These are phyloP conservation scores for Oenanthe javanica DNA, from an alignment of 140 eudicot genomes.

Conservation along the genomic window DNA sequence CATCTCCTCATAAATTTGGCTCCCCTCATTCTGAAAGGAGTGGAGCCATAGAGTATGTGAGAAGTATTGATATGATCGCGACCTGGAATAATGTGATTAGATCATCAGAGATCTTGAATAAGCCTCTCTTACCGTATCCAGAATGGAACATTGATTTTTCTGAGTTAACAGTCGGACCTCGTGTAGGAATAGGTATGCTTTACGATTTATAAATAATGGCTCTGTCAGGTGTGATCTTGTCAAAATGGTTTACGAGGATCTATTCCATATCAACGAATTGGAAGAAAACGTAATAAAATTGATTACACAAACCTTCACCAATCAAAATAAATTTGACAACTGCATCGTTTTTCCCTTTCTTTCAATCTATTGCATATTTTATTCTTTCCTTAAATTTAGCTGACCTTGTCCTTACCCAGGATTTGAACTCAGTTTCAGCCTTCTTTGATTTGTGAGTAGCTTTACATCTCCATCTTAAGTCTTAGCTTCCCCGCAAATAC, in stretches of 20 bases:
- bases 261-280: background rate
- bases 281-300: background rate
- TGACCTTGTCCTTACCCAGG: background rate
- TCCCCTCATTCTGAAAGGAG: constrained; percentile 35
- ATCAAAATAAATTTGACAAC: background rate
- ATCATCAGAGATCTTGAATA: constrained; percentile 40
- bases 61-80: constrained; percentile 42
- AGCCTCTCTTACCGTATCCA: constrained; percentile 57
- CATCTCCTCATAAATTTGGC: constrained; percentile 63
- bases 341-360: background rate
- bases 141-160: constrained; percentile 82
- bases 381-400: background rate
- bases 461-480: background rate
- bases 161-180: constrained; percentile 68
- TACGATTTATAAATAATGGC: background rate
- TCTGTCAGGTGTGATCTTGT: background rate
- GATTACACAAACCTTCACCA: background rate
- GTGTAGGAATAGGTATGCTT: constrained; percentile 71
- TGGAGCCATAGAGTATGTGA: constrained; percentile 27
- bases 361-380: background rate
- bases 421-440: background rate
- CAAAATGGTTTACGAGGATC: background rate
- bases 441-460: background rate
- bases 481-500: background rate
- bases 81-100: constrained; percentile 58